Evolutionary conservation across 1,139 yeast species (phyloP).

Genomic region (Meyerozyma smithsonii): DNA sequence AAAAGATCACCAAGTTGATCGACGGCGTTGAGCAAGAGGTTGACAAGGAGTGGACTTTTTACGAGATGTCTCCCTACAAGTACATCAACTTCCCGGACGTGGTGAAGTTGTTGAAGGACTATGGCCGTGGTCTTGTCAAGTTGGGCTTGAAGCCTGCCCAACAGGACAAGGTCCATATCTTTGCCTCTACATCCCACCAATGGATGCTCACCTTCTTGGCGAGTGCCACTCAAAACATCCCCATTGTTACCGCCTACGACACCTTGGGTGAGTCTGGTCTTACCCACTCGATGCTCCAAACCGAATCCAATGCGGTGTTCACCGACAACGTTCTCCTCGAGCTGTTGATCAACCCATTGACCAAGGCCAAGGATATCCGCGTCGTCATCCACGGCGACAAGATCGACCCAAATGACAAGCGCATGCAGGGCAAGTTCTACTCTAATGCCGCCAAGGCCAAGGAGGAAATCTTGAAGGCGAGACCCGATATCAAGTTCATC

Average conservation of each 20-base stretch:
- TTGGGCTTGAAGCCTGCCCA: conserved; percentile 68
- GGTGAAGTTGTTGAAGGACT: conserved; percentile 40
- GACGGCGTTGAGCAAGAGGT: conserved; percentile 71
- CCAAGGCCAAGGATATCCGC: conserved; percentile 58
- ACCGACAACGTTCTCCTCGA: conserved; percentile 73
- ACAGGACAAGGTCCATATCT: conserved; percentile 68
- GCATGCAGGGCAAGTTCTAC: conserved; percentile 57
- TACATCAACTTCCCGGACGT: conserved; percentile 62
- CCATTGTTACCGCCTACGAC: conserved; percentile 95
- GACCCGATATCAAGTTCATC: conserved; percentile 73
- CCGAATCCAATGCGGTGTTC: conserved; percentile 73
- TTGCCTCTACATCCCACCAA: conserved; percentile 76
- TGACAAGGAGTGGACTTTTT: conserved; percentile 84
- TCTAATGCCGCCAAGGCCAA: conserved; percentile 52
- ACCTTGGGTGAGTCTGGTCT: conserved; percentile 92
- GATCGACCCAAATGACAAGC: conserved; percentile 57
- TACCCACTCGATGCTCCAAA: conserved; percentile 78
- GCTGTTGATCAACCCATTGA: conserved; percentile 67
- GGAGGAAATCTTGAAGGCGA: conserved; percentile 51
- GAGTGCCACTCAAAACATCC: conserved; percentile 68
- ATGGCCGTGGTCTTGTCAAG: conserved; percentile 72
- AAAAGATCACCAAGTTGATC: conserved; percentile 66
- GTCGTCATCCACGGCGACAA: conserved; percentile 68
- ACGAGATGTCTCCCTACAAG: conserved; percentile 70
- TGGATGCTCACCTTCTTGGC: conserved; percentile 92